Base-by-base conservation (phyloP, 2,329 filamentous ascomycete species). In the Pseudonectria foliicola region DNA sequence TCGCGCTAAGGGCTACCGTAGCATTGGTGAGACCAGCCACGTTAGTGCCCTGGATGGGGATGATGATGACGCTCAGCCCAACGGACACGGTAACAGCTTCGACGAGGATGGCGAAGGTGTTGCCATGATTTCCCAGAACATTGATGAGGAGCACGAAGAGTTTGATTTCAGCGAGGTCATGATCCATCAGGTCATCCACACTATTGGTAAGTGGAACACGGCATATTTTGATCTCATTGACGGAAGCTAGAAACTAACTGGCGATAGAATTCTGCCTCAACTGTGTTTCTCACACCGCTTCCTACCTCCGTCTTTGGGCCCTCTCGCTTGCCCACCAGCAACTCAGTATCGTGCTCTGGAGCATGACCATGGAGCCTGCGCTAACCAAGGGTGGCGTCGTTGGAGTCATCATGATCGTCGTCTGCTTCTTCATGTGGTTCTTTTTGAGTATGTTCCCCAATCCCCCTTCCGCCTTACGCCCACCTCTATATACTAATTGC, bases 171-270 rank as follows among this genome's bases (percentile, higher is more conserved):
- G 83, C 40, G 92, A 98, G 61, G 77, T 88, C 45, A 95, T 98
- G 88, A 98, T 98, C 56, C 92, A 98, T 66, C 92, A 98, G 63
- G 79, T 95, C 59, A 98, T 98, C 56, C 93, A 96, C 68, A 96
- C 90, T 13, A 96, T 96, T 55, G 88, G 85, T 90, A 79, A 64
- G 82, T 64, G 48, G 13, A 8, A 21, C 5, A 21, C 18, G 18
- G 6, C 13, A 11, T 21, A 25, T 29, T 13, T 10, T 4, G 8
- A 11, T 13, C 11, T 13, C 3, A 16, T 10, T 25, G 6, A 12
- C 32, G 15, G 3, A n/a, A 40, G 13, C 25, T 25, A 8, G 4
- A 4, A 6, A 25, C 58, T 68, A 57, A 67, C 43, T 23, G 11
- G 16, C 7, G 35, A 4, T 48, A 88, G 87, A 98, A 73, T 98